Evolutionary conservation across 768 basidiomycete species (phyloP), one percentile per base, ranked within the genome.

Genomic region (Krasilnikovozyma curviuscula): DNA sequence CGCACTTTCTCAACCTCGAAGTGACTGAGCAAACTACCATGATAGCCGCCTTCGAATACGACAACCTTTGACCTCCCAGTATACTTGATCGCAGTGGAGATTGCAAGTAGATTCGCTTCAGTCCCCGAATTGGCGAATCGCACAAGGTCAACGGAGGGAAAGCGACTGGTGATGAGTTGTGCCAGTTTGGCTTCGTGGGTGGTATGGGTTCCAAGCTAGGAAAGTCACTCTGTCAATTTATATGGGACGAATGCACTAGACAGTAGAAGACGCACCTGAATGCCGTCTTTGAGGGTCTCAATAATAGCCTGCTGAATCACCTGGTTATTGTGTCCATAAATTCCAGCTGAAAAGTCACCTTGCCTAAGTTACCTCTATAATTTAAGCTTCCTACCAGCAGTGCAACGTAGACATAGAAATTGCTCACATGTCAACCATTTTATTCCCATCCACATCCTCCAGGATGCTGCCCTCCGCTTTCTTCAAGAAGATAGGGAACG

Each of bases 51-150:
- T 25, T 50, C 34, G 28, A 56, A 56, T 4, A 56, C 49, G 7
- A 56, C 48, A 3, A 56, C 49, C 35, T 50, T 56, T 13, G 21
- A 29, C 41, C 53, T 7, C 4, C 29, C 7, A 1, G 55, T 56
- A 37, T 52, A 46, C 13, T 48, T 44, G 25, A 53, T 25, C 2
- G 49, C 49, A 32, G 46, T 32, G 6, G 46, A 46, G 7, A 56
- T 54, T 3, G 49, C 45, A 27, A 51, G 45, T 16, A 54, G 44
- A 24, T 53, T 51, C 4, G 55, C 55, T 29, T 56, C 55, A 10
- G 55, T 56, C 10, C 49, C 55, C 2, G 55, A 56, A 29, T 56
- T 56, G n/a, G 53, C 38, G 46, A 51, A 56, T 14, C 55, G 40
- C 8, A 56, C 21, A 16, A 48, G 50, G 3, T 54, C 53, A 27